A percentile compares a stretch with the other conserved stretches of the same genome.
Evolutionary conservation across 164 flowering plant genomes (phyloP).

Genomic region (Magnolia sinica): DNA sequence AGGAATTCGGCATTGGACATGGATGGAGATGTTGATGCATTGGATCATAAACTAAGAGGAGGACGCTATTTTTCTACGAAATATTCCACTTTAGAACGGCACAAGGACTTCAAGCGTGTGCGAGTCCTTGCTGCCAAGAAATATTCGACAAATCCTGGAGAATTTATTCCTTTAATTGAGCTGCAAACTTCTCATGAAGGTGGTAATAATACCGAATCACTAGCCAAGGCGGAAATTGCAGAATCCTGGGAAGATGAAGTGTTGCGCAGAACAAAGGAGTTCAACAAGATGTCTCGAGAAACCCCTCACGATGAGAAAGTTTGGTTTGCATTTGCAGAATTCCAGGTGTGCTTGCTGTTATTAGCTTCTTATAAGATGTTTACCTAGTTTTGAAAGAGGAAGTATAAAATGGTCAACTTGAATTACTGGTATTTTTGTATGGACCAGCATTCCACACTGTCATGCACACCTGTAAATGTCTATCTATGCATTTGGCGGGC

Average conservation of each 20-base stretch:
- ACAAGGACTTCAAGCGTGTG: slow-evolving; percentile 60
- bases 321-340: slow-evolving; percentile 86
- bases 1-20: slow-evolving; percentile 34
- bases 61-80: slow-evolving; percentile 90
- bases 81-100: slow-evolving; percentile 64
- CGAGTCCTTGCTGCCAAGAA: slow-evolving; percentile 34
- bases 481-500: background rate
- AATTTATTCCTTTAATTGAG: slow-evolving; percentile 60
- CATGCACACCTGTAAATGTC: background rate
- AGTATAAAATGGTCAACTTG: background rate
- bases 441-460: background rate
- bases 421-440: background rate
- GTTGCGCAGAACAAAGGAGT: slow-evolving; percentile 57
- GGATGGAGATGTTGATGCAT: slow-evolving; percentile 65
- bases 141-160: slow-evolving; percentile 22
- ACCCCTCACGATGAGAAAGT: slow-evolving; percentile 70
- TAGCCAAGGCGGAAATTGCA: slow-evolving; percentile 26
- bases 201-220: slow-evolving; percentile 15
- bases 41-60: slow-evolving; percentile 59
- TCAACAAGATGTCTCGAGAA: slow-evolving; percentile 70
- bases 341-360: slow-evolving; percentile 20
- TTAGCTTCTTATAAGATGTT: background rate
- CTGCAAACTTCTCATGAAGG: slow-evolving; percentile 18
- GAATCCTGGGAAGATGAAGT: slow-evolving; percentile 98
- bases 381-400: background rate